Evolutionary conservation across 2,329 filamentous ascomycete genomes (phyloP).

Genomic region (Drechslerella stenobrocha): DNA sequence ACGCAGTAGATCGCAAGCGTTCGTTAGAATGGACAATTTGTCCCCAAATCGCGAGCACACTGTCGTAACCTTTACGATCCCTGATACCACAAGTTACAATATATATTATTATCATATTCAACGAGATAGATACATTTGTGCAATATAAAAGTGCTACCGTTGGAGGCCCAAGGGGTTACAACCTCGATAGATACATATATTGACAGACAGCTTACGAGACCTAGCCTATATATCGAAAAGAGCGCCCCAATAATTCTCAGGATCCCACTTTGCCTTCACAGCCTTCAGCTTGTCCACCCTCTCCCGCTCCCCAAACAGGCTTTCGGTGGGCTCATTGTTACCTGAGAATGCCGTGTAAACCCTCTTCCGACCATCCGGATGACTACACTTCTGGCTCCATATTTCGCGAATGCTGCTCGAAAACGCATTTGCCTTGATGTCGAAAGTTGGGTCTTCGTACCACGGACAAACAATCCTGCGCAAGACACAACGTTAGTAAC

Average conservation of each 20-base stretch:
- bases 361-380: slow-evolving; percentile 19
- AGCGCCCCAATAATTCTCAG: slow-evolving; percentile 44
- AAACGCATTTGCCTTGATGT: slow-evolving; percentile 26
- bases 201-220: too few species aligned
- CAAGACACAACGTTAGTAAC: not conserved
- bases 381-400: slow-evolving; percentile 30
- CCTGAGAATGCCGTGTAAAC: slow-evolving; percentile 29
- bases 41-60: too few species aligned
- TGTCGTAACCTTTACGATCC: too few species aligned
- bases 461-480: slow-evolving; percentile 34
- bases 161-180: too few species aligned
- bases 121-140: too few species aligned
- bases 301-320: slow-evolving; percentile 31
- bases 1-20: too few species aligned
- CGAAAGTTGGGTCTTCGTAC: slow-evolving; percentile 27
- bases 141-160: too few species aligned
- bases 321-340: slow-evolving; percentile 30
- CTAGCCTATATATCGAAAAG: slow-evolving; percentile 12
- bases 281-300: slow-evolving; percentile 50
- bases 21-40: too few species aligned
- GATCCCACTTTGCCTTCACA: slow-evolving; percentile 53
- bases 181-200: too few species aligned
- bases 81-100: too few species aligned
- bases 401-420: slow-evolving; percentile 22
- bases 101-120: too few species aligned